Conservation (phyloP, 2,329 filamentous ascomycete genomes). For the Alternaria brassicicola region DNA sequence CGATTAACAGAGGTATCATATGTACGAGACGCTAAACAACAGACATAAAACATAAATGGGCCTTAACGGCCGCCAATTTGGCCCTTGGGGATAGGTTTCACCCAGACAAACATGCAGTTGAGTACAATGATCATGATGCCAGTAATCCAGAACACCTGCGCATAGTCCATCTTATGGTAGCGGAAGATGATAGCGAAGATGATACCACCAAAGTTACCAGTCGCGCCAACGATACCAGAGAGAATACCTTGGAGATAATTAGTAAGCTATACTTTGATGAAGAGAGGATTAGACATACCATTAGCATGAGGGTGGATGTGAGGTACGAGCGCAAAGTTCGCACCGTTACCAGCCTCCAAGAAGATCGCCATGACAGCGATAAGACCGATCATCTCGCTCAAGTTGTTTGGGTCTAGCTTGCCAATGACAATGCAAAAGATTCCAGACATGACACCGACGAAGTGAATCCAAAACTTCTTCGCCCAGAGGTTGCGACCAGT, state of each 20-base stretch:
- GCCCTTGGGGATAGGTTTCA: slow-evolving; percentile 62
- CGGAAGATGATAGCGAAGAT: slow-evolving; percentile 84
- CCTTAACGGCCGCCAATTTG: slow-evolving; percentile 56
- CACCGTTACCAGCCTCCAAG: slow-evolving; percentile 82
- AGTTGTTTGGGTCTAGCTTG: slow-evolving; percentile 64
- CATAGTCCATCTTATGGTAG: slow-evolving; percentile 72
- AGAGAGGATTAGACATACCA: slow-evolving; percentile 54
- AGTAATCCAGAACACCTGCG: slow-evolving; percentile 78
- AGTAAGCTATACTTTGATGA: slow-evolving; percentile 5
- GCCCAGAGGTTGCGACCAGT: slow-evolving; percentile 61
- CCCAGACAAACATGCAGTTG: slow-evolving; percentile 70
- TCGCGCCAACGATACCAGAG: slow-evolving; percentile 77
- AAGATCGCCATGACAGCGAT: slow-evolving; percentile 80
- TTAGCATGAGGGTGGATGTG: slow-evolving; percentile 86
- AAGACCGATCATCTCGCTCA: slow-evolving; percentile 75
- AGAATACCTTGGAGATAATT: slow-evolving; percentile 57
- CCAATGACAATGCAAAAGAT: slow-evolving; percentile 68
- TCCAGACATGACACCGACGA: slow-evolving; percentile 62
- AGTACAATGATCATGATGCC: slow-evolving; percentile 75
- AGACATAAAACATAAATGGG: neutral
- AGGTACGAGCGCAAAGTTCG: slow-evolving; percentile 84
- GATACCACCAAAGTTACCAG: slow-evolving; percentile 84
- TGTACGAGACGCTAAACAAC: slow-evolving; percentile 6
- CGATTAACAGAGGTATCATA: slow-evolving; percentile 7
- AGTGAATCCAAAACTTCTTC: slow-evolving; percentile 68